Conservation (phyloP, 306 rosid genomes). For the Calophaca sinica region DNA sequence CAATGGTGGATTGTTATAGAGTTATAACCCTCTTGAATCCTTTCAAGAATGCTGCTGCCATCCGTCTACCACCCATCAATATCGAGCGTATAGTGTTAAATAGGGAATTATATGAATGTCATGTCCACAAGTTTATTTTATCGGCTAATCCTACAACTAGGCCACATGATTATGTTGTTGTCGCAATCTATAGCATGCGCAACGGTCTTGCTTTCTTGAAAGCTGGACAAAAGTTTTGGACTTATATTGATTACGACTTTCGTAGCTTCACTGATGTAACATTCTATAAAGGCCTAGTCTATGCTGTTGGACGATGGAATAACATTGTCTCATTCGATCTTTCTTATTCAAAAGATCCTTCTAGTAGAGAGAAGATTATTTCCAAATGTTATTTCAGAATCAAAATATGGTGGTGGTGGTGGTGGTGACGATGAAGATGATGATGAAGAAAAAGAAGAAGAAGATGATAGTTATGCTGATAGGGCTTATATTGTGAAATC, state of each 20-base stretch:
- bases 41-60: neutral
- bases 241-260: neutral
- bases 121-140: neutral
- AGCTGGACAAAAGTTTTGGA: neutral
- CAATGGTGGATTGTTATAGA: neutral
- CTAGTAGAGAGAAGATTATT: no score
- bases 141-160: neutral
- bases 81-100: no score
- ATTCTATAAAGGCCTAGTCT: neutral
- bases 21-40: neutral
- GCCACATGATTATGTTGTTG: neutral
- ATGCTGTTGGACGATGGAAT: neutral
- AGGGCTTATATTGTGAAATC: neutral
- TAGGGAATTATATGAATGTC: no score
- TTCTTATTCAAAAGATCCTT: no score
- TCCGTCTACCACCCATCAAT: neutral
- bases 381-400: neutral
- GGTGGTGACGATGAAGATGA: no score
- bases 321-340: no score
- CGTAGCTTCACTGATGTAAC: neutral
- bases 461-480: neutral
- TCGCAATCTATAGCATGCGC: neutral
- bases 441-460: no score
- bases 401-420: no score
- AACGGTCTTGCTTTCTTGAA: neutral